These are phyloP conservation scores for Quercus rubra DNA, from an alignment of 306 rosid genomes.

Conservation along the genomic window DNA sequence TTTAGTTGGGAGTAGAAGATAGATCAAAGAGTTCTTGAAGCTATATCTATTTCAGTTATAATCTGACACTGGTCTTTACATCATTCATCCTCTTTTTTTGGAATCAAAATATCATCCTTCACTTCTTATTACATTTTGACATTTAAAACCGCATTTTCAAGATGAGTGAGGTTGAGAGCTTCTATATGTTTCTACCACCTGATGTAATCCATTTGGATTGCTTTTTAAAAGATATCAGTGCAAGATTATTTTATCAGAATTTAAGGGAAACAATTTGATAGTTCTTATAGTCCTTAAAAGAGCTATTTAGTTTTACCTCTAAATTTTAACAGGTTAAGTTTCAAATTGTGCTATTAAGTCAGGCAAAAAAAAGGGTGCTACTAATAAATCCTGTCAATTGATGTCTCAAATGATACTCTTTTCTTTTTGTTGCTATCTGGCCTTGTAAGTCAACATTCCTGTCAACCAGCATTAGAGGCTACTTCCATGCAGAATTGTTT, in stretches of 20 bases:
- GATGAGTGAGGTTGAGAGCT: neutral
- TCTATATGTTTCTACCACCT: neutral
- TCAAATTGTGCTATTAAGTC: neutral
- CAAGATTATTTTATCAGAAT: neutral
- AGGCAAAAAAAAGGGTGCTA: neutral
- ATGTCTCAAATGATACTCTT: neutral
- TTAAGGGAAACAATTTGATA: neutral
- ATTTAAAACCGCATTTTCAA: neutral
- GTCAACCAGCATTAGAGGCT: slow-evolving; percentile 11
- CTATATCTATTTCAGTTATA: slow-evolving; percentile 4
- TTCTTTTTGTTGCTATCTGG: neutral
- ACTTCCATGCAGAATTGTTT: slow-evolving; percentile 1
- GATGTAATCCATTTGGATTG: neutral
- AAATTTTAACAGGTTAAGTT: neutral
- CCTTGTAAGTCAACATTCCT: slow-evolving; percentile 1
- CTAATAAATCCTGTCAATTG: neutral
- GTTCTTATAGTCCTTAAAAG: neutral
- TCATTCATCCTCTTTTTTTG: neutral
- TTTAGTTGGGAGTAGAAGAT: neutral
- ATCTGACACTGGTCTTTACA: neutral
- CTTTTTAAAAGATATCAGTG: neutral
- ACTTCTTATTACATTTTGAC: neutral
- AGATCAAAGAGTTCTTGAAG: neutral
- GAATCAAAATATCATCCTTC: neutral
- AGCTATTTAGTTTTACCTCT: neutral